Conservation (phyloP, 202 grass and related monocot species). For the Cymbopogon flexuosus region DNA sequence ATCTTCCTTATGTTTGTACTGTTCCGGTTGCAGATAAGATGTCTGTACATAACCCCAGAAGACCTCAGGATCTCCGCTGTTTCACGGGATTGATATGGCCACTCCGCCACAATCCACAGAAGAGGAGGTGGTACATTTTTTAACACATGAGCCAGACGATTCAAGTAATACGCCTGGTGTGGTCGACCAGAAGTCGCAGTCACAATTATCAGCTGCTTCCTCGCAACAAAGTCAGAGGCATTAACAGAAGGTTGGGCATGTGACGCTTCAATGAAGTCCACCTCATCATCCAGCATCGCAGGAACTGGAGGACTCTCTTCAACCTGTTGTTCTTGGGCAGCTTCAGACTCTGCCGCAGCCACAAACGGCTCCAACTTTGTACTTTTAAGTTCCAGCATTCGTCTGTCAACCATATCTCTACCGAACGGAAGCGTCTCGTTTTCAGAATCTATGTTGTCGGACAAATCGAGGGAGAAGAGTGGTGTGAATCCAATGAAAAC, state of each 20-base stretch:
- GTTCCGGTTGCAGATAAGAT: slow-evolving; percentile 82
- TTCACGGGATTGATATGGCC: slow-evolving; percentile 68
- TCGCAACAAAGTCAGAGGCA: slow-evolving; percentile 42
- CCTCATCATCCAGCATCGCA: slow-evolving; percentile 50
- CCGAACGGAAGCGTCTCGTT: slow-evolving; percentile 36
- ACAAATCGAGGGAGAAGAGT: slow-evolving; percentile 62
- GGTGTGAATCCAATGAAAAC: slow-evolving; percentile 74
- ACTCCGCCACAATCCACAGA: slow-evolving; percentile 89
- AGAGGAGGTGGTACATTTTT: slow-evolving; percentile 60
- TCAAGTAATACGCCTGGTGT: slow-evolving; percentile 79
- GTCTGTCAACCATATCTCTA: slow-evolving; percentile 30
- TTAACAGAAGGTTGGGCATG: slow-evolving; percentile 33
- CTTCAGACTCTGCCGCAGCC: slow-evolving; percentile 29
- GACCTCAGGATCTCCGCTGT: slow-evolving; percentile 82
- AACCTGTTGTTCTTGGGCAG: slow-evolving; percentile 9
- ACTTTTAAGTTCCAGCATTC: slow-evolving; percentile 30
- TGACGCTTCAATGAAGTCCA: slow-evolving; percentile 35
- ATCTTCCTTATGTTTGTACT: slow-evolving; percentile 63
- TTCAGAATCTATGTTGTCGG: slow-evolving; percentile 40
- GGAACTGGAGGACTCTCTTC: slow-evolving; percentile 48
- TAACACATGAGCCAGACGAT: slow-evolving; percentile 69
- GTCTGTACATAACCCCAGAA: slow-evolving; percentile 93
- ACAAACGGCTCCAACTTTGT: slow-evolving; percentile 34
- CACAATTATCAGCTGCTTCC: slow-evolving; percentile 83
- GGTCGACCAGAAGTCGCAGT: slow-evolving; percentile 79